Base-by-base conservation (phyloP, 805 yeast genomes). In the Candida morakotiae region DNA sequence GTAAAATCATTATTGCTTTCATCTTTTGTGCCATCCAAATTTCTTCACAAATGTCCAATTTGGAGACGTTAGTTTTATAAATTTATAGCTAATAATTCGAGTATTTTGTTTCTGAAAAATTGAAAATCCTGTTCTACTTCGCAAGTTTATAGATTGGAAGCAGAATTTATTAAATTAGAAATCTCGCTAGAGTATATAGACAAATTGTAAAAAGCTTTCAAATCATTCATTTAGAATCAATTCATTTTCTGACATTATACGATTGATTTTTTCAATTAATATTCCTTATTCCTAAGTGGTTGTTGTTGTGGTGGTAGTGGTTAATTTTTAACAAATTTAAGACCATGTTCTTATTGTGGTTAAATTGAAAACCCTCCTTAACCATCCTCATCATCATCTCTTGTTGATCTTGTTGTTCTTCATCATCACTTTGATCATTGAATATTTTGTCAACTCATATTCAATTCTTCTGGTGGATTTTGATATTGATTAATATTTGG, bases 381-480 rank as follows among this genome's bases (percentile, higher is more conserved):
- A 2, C 29, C 39, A 13, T 26, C 36, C n/a, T n/a, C n/a, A n/a
- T n/a, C n/a, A n/a, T n/a, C n/a, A n/a, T n/a, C n/a, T n/a, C n/a
- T n/a, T n/a, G n/a, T n/a, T n/a, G n/a, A n/a, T n/a, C n/a, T n/a
- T n/a, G n/a, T 25, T 39, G 28, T 16, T 40, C 40, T 16, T 40
- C 43, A 3, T 39, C 41, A 7, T 38, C 42, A 16, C 28, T 32
- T 28, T 40, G 32, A 34, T 40, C 43, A 19, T 40, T 40, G 40
- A 17, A 29, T 24, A 8, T 4, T 23, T 15, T 22, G 21, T 16
- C 9, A 3, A 13, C 16, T 32, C 22, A 32, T 32, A 17, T 23
- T 24, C 19, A 14, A 25, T 11, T 34, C 16, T 2, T 25, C 18
- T 21, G 33, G 13, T 23, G 21, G 13, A n/a, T n/a, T n/a, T n/a